Evolutionary conservation across 2,329 filamentous ascomycete species (phyloP), one percentile per base, ranked within the genome.

Genomic region (Zopfia rhizophila): DNA sequence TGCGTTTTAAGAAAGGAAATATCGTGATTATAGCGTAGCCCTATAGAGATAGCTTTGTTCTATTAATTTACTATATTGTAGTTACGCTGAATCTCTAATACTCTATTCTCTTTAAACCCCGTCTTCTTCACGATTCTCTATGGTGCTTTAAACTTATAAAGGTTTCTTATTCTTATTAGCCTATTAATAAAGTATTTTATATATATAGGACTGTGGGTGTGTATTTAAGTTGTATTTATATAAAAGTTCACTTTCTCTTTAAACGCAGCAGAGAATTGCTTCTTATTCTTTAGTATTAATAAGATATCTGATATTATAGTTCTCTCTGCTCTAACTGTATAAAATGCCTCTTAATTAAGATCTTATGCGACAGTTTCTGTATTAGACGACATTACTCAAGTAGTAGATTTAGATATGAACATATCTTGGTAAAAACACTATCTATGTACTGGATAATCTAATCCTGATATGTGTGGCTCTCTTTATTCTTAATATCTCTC

Each of bases 311-410:
- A 37, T n/a, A 21, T 37, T 12, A 37, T 21, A 7, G 33, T 5
- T 21, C 33, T 11, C 14, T 37, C 17, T 6, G 33, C 33, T 23
- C 24, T 22, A 3, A 37, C 14, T 5, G 33, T 21, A n/a, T 19
- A 37, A n/a, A 37, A 37, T 22, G 33, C 33, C 33, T 37, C 33
- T n/a, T 37, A 21, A 16, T 37, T 21, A 21, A 37, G 33, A 16
- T 37, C 33, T 21, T 37, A n/a, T 37, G 4, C 33, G 18, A 12
- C n/a, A 5, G 18, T 21, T 17, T 19, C 14, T 21, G 33, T 12
- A 37, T n/a, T n/a, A n/a, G n/a, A n/a, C n/a, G n/a, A n/a, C n/a
- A n/a, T n/a, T n/a, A n/a, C n/a, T n/a, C n/a, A n/a, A n/a, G n/a
- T 37, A 5, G 33, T 4, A 7, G 5, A 17, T 21, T 17, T 19